Base-by-base conservation (phyloP, 2,329 filamentous ascomycete genomes). In the Colletotrichum sp. region DNA sequence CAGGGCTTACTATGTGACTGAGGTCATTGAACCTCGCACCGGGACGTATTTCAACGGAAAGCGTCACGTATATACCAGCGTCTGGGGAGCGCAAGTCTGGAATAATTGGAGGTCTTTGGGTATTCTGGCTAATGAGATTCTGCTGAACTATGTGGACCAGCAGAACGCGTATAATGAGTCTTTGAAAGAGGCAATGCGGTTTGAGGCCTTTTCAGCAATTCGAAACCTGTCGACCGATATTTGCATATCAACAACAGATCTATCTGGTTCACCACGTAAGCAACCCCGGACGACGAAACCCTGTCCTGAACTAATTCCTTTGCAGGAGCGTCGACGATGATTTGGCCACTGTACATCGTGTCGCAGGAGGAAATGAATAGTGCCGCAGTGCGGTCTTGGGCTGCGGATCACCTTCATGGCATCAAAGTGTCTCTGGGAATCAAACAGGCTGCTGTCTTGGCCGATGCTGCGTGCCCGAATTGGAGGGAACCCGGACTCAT, bases 91-190 rank as follows among this genome's bases (percentile, higher is more conserved):
- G 2, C 61, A 78, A n/a, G 72, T 75, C 10, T 80, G 78, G 78
- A 79, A 79, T 26, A 79, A 78, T 55, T 79, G 78, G 79, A 78
- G 78, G 14, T 69, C 73, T 4, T 10, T 78, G 48, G 55, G 74
- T 5, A 75, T 79, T 12, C 26, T 79, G 14, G 66, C 66, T 13
- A 76, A 77, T 30, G 72, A 74, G 56, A 75, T 78, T 13, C 72
- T 80, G 3, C 32, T 59, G 3, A 43, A 71, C 36, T 43, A 26
- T 30, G 43, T 71, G 3, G 43, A 48, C 9, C n/a, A 59, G 18
- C 58, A 64, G 36, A 18, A 21, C 7, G 32, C 59, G 12, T 4
- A 48, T 1, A 18, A 52, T 7, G 43, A 56, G 13, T 16, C 12
- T 7, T 18, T 36, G 4, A 56, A 38, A 28, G 36, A 43, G 10